Base-by-base conservation (phyloP, 192 early-diverging fungal genomes). In the Umbelopsis vinacea region DNA sequence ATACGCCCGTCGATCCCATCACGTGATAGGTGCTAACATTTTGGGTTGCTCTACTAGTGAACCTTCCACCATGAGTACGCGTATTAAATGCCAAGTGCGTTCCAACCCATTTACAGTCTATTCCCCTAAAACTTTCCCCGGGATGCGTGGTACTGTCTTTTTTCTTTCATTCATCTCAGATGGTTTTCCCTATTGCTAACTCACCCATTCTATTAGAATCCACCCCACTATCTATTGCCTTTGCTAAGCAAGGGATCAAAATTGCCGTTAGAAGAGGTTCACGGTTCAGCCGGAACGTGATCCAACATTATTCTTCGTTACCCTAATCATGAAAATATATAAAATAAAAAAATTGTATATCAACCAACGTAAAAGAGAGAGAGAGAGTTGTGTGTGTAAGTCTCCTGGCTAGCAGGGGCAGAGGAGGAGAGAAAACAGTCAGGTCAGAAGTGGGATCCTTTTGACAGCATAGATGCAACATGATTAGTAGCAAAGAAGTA, bases 111-210 rank as follows among this genome's bases (percentile, higher is more conserved):
- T 82, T 35, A 74, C 69, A 7, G 81, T 79, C 4, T 82, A 77
- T 75, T 50, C 71, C 11, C 69, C 81, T 7, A 76, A 76, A 71
- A 48, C 48, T 10, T 82, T 82, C 66, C 81, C 81, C 7, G 81
- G 81, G 1, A 81, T 81, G 79, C 68, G 71, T 40, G 78, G 78
- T 80, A 71, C 2, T 43, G 57, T 46, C 17, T 48, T 1, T 47
- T 46, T 10, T 45, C n/a, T 54, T 33, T 46, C 45, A 11, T 63
- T 22, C n/a, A 48, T 53, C 17, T n/a, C 48, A n/a, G 26, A 33
- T 33, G n/a, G 8, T 40, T 43, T 37, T 26, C 17, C 22, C n/a
- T 12, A 17, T 29, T 10, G 15, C 60, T 19, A 52, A 6, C 23
- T 74, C 12, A 43, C 40, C 40, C 0, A 43, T 6, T 67, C 4